Percentiles rank a stretch among this genome's conserved stretches.
Evolutionary conservation across 768 basidiomycete genomes (phyloP).

Genomic region (Boletus reticulatus): DNA sequence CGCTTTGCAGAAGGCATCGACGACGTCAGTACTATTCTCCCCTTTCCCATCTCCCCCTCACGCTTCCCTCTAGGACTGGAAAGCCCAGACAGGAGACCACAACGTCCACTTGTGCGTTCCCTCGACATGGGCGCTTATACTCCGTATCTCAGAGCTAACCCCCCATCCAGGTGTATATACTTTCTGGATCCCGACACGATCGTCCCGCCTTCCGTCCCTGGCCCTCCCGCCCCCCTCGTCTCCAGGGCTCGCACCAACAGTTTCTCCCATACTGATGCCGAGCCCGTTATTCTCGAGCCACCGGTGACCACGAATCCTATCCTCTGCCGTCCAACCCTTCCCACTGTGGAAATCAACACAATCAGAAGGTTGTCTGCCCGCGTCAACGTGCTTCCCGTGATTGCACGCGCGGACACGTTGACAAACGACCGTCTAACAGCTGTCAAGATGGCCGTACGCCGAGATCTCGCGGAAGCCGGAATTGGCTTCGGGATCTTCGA

Average conservation of each 20-base stretch:
- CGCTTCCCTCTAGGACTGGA: conserved; percentile 56
- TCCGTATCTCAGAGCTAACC: conserved; percentile 19
- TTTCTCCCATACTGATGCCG: conserved; percentile 68
- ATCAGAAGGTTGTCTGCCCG: conserved; percentile 78
- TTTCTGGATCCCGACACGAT: conserved; percentile 85
- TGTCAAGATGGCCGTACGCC: conserved; percentile 76
- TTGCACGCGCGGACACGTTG: conserved; percentile 77
- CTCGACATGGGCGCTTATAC: conserved; percentile 31
- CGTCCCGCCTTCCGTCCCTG: conserved; percentile 65
- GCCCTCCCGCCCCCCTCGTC: conserved; percentile 64
- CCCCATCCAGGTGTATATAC: conserved; percentile 67
- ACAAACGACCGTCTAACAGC: conserved; percentile 79
- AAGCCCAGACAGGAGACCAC: conserved; percentile 65
- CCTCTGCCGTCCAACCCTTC: conserved; percentile 65
- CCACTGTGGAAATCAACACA: conserved; percentile 66
- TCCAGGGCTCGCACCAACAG: conserved; percentile 68
- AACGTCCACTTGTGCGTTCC: conserved; percentile 74
- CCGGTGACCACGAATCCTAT: conserved; percentile 72
- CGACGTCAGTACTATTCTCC: conserved; percentile 55
- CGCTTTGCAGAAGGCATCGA: conserved; percentile 72
- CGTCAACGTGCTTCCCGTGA: conserved; percentile 86
- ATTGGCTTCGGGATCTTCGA: conserved; percentile 92
- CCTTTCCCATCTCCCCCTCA: conserved; percentile 21
- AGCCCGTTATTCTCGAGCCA: conserved; percentile 78
- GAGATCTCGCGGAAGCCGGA: conserved; percentile 79